A percentile compares a stretch with the other conserved stretches of the same genome.
Conservation (phyloP, 306 rosid species). For the Calophaca sinica region DNA sequence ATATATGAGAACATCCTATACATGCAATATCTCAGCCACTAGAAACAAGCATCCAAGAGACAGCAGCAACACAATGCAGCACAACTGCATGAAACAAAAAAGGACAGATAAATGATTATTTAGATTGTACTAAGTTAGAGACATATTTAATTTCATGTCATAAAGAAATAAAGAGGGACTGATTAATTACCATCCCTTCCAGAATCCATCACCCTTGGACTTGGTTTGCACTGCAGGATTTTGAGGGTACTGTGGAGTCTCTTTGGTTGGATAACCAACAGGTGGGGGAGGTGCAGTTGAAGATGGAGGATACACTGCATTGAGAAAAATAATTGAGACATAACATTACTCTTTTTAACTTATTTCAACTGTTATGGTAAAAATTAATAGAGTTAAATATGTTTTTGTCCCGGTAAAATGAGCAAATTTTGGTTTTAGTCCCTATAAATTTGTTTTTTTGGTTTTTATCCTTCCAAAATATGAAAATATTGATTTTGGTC, state of each 20-base stretch:
- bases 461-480: too few relatives aligned
- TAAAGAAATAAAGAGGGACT: background rate
- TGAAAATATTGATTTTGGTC: too few relatives aligned
- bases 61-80: conserved; percentile 88
- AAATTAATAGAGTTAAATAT: too few relatives aligned
- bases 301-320: conserved; percentile 51
- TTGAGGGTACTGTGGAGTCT: conserved; percentile 47
- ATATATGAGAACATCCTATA: background rate
- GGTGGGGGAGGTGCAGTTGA: conserved; percentile 62
- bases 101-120: background rate
- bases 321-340: background rate
- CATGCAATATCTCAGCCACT: conserved; percentile 4
- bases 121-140: background rate
- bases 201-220: conserved; percentile 86
- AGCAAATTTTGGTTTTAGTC: too few relatives aligned
- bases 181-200: conserved; percentile 76
- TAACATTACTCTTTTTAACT: too few relatives aligned
- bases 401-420: too few relatives aligned
- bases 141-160: background rate
- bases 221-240: conserved; percentile 53
- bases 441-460: too few relatives aligned
- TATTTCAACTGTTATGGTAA: too few relatives aligned
- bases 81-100: conserved; percentile 54
- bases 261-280: conserved; percentile 73
- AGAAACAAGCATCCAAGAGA: conserved; percentile 76